Evolutionary conservation across 768 basidiomycete genomes (phyloP).

Genomic region (Agaricus sinodeliciosus): DNA sequence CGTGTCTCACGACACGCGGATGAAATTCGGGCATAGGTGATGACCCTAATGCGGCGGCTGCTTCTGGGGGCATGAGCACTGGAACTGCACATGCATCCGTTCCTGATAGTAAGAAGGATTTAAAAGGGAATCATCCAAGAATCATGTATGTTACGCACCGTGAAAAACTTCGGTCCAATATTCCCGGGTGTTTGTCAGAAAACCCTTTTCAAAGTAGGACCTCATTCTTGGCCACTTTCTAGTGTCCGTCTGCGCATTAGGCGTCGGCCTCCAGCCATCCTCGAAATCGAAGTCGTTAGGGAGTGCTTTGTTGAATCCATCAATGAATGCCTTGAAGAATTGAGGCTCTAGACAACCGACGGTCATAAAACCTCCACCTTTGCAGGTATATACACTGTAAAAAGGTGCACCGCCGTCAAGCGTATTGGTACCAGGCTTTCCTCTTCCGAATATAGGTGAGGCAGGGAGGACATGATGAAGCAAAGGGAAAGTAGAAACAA

Average conservation of each 20-base stretch:
- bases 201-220: slow-evolving; percentile 58
- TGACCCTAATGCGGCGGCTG: slow-evolving; percentile 26
- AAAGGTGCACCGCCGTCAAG: slow-evolving; percentile 78
- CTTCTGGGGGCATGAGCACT: slow-evolving; percentile 60
- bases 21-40: slow-evolving; percentile 45
- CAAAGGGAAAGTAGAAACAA: slow-evolving; percentile 68
- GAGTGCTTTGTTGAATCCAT: slow-evolving; percentile 44
- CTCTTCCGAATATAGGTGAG: slow-evolving; percentile 28
- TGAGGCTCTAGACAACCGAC: slow-evolving; percentile 71
- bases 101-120: slow-evolving; percentile 28
- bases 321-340: slow-evolving; percentile 61
- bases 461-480: slow-evolving; percentile 32
- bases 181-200: slow-evolving; percentile 51
- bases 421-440: slow-evolving; percentile 46
- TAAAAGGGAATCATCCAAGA: neutral
- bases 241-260: slow-evolving; percentile 35
- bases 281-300: slow-evolving; percentile 34
- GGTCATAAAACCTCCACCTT: slow-evolving; percentile 69
- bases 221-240: slow-evolving; percentile 52
- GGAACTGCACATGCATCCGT: slow-evolving; percentile 71
- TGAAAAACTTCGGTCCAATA: slow-evolving; percentile 67
- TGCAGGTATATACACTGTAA: slow-evolving; percentile 68
- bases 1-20: slow-evolving; percentile 29
- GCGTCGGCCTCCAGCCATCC: slow-evolving; percentile 50
- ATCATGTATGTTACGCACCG: slow-evolving; percentile 34